Conservation (phyloP, 176 grass and related monocot genomes). For the Carex myosuroides region DNA sequence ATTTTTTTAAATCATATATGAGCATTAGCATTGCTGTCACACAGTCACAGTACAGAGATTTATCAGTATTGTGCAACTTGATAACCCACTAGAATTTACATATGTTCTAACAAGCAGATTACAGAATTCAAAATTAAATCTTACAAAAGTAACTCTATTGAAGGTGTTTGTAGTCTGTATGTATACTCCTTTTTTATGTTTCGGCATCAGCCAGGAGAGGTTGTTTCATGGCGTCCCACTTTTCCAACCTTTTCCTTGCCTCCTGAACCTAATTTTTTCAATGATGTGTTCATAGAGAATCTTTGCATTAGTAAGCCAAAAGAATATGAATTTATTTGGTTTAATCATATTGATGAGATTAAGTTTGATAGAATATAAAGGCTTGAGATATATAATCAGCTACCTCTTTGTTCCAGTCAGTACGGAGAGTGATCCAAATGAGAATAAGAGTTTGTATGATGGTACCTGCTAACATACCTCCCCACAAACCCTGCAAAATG, state of each 20-base stretch:
- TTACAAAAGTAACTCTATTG: neutral
- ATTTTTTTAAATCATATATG: no score
- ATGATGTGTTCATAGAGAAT: constrained; percentile 2
- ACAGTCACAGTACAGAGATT: neutral
- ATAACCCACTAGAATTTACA: neutral
- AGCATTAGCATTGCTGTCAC: no score
- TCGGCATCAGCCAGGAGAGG: constrained; percentile 41
- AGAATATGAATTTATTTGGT: neutral
- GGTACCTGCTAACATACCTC: constrained; percentile 70
- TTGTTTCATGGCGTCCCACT: constrained; percentile 45
- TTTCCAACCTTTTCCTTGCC: constrained; percentile 55
- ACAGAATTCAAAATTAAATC: neutral
- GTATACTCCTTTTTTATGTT: neutral
- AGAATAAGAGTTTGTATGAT: constrained; percentile 65
- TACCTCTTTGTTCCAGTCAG: constrained; percentile 90
- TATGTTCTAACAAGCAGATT: neutral
- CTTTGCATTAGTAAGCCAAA: neutral
- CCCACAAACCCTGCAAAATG: constrained; percentile 63
- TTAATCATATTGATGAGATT: neutral
- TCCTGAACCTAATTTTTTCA: constrained; percentile 41
- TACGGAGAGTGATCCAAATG: constrained; percentile 70
- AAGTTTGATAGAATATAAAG: neutral
- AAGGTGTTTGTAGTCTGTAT: neutral
- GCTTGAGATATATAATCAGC: neutral
- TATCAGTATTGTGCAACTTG: neutral